A percentile compares a stretch with the other conserved stretches of the same genome.
phyloP scores from a whole-genome alignment of 805 yeast genomes.

The Candida wancherniae region DNA sequence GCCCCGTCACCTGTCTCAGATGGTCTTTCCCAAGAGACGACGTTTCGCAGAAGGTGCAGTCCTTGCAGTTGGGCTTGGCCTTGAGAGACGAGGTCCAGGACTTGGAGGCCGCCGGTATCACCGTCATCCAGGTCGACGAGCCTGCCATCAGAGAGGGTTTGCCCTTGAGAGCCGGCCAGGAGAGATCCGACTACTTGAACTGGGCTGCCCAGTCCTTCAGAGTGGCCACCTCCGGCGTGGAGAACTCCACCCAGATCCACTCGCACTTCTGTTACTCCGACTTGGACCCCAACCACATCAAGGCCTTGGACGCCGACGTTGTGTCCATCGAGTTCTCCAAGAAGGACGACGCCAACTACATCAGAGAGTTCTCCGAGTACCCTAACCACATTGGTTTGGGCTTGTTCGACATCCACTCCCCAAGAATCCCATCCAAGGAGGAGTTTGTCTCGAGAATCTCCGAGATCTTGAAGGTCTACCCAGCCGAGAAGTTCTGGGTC shows the following conservation, averaged over 20 bases:
- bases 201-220: slow-evolving; percentile 99
- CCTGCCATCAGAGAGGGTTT: slow-evolving; percentile 99
- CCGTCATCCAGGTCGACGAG: slow-evolving; percentile 98
- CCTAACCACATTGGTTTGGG: slow-evolving; percentile 99
- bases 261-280: slow-evolving; percentile 99
- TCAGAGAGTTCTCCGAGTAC: slow-evolving; percentile 94
- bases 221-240: slow-evolving; percentile 98
- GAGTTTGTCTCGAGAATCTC: slow-evolving; percentile 92
- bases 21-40: slow-evolving; percentile 99
- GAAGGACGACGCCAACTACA: slow-evolving; percentile 98
- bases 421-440: slow-evolving; percentile 97
- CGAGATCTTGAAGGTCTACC: slow-evolving; percentile 94
- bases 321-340: slow-evolving; percentile 99
- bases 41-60: slow-evolving; percentile 86
- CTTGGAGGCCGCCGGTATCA: slow-evolving; percentile 97
- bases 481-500: slow-evolving; percentile 98
- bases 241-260: slow-evolving; percentile 94
- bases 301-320: slow-evolving; percentile 99
- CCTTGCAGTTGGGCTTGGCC: slow-evolving; percentile 95
- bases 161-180: slow-evolving; percentile 96
- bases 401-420: slow-evolving; percentile 98
- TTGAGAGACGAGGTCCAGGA: slow-evolving; percentile 98
- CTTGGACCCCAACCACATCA: slow-evolving; percentile 98
- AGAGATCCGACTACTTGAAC: slow-evolving; percentile 91
- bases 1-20: slow-evolving; percentile 98